Evolutionary conservation across 2,329 filamentous ascomycete species (phyloP).

Genomic region (Aspergillus cejpii): DNA sequence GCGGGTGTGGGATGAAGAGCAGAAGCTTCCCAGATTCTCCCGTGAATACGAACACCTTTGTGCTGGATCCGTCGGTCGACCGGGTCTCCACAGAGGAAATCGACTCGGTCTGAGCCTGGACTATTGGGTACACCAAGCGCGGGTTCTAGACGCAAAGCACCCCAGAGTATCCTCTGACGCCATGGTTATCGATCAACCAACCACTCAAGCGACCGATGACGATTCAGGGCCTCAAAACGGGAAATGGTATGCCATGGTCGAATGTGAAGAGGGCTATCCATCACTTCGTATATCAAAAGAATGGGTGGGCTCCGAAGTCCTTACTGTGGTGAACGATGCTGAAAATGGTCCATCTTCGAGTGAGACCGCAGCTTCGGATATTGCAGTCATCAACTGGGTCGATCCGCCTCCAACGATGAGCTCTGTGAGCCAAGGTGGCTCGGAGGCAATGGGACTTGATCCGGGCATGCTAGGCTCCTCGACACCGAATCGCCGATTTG

Average conservation of each 20-base stretch:
- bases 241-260: conserved; percentile 36
- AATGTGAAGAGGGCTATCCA: conserved; percentile 43
- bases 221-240: conserved; percentile 17
- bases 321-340: conserved; percentile 24
- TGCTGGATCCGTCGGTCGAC: conserved; percentile 37
- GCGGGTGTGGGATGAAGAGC: conserved; percentile 41
- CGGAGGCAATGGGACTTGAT: conserved; percentile 35
- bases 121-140: conserved; percentile 40
- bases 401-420: conserved; percentile 36
- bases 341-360: conserved; percentile 19
- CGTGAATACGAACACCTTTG: conserved; percentile 38
- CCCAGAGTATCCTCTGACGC: conserved; percentile 22
- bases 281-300: conserved; percentile 41
- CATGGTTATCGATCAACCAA: conserved; percentile 29
- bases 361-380: conserved; percentile 19
- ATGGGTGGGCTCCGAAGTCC: conserved; percentile 36
- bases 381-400: conserved; percentile 33
- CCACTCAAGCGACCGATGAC: conserved; percentile 15
- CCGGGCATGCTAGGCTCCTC: conserved; percentile 33
- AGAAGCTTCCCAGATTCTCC: conserved; percentile 25
- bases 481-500: conserved; percentile 40
- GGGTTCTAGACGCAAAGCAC: conserved; percentile 28
- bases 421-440: conserved; percentile 27
- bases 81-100: conserved; percentile 35
- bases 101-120: conserved; percentile 38